These are phyloP conservation scores for Elsinoe necatrix DNA, from an alignment of 2,329 filamentous ascomycete genomes.

Conservation along the genomic window DNA sequence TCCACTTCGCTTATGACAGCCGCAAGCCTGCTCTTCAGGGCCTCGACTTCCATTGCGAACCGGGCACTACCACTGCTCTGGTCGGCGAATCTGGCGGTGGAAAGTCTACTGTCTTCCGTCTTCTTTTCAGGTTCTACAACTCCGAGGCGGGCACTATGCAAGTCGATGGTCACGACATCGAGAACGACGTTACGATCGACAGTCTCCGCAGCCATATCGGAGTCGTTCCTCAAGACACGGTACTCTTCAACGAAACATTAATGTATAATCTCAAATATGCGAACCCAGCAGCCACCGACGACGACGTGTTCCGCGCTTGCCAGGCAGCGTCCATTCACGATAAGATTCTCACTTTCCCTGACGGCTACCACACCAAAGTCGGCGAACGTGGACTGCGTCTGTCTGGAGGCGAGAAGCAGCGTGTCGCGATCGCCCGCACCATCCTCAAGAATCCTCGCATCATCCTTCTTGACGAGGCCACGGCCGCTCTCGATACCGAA, in stretches of 20 bases:
- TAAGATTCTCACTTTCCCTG: slow-evolving; percentile 79
- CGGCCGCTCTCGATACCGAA: slow-evolving; percentile 80
- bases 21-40: slow-evolving; percentile 78
- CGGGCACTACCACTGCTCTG: slow-evolving; percentile 89
- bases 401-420: slow-evolving; percentile 87
- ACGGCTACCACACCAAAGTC: slow-evolving; percentile 81
- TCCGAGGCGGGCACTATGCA: slow-evolving; percentile 68
- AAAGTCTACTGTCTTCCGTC: slow-evolving; percentile 91
- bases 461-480: slow-evolving; percentile 89
- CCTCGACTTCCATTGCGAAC: slow-evolving; percentile 73
- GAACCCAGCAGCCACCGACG: slow-evolving; percentile 68
- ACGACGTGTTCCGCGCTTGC: slow-evolving; percentile 75
- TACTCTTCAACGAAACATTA: slow-evolving; percentile 85
- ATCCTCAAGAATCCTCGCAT: slow-evolving; percentile 88
- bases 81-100: slow-evolving; percentile 95
- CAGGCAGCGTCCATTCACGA: slow-evolving; percentile 85
- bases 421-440: slow-evolving; percentile 85
- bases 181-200: slow-evolving; percentile 73
- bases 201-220: slow-evolving; percentile 87
- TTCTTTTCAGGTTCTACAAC: slow-evolving; percentile 96
- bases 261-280: slow-evolving; percentile 95
- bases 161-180: slow-evolving; percentile 76
- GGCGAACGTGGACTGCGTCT: slow-evolving; percentile 80
- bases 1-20: slow-evolving; percentile 82
- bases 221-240: slow-evolving; percentile 93